phyloP scores from a whole-genome alignment of 306 rosid genomes.

The Luffa aegyptiaca region DNA sequence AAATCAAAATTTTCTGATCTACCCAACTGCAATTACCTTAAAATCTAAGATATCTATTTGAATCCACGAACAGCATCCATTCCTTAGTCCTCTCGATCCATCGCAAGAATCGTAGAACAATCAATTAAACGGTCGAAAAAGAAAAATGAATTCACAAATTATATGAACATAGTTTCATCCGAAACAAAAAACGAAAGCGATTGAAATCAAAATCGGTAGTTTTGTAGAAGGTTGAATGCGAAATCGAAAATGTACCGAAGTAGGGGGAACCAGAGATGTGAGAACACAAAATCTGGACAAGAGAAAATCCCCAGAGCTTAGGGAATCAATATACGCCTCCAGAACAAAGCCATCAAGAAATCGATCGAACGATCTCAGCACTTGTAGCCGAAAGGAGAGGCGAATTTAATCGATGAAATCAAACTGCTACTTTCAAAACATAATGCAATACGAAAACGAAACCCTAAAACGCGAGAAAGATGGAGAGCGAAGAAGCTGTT shows the following conservation, averaged over 20 bases:
- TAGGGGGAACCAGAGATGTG: conserved; percentile 31
- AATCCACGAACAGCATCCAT: too few relatives aligned
- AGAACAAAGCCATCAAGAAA: conserved; percentile 75
- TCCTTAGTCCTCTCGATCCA: too few relatives aligned
- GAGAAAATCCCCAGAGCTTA: conserved; percentile 12
- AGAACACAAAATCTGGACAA: conserved; percentile 20
- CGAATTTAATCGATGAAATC: background rate
- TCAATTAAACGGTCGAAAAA: too few relatives aligned
- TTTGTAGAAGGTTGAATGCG: background rate
- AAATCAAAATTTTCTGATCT: too few relatives aligned
- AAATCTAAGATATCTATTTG: too few relatives aligned
- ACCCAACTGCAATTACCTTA: too few relatives aligned
- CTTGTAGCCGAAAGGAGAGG: conserved; percentile 78
- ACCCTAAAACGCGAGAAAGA: background rate
- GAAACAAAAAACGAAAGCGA: background rate
- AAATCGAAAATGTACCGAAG: conserved; percentile 18
- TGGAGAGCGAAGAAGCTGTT: background rate
- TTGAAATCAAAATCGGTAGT: background rate
- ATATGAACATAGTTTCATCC: background rate
- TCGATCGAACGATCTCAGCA: conserved; percentile 47
- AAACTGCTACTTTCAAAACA: background rate
- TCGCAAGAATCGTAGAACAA: too few relatives aligned
- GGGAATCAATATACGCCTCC: conserved; percentile 38
- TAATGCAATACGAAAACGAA: background rate
- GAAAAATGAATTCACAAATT: too few relatives aligned